Evolutionary conservation across 2,329 filamentous ascomycete genomes (phyloP), one percentile per base, ranked within the genome.

Genomic region (Samsoniella hepiali): DNA sequence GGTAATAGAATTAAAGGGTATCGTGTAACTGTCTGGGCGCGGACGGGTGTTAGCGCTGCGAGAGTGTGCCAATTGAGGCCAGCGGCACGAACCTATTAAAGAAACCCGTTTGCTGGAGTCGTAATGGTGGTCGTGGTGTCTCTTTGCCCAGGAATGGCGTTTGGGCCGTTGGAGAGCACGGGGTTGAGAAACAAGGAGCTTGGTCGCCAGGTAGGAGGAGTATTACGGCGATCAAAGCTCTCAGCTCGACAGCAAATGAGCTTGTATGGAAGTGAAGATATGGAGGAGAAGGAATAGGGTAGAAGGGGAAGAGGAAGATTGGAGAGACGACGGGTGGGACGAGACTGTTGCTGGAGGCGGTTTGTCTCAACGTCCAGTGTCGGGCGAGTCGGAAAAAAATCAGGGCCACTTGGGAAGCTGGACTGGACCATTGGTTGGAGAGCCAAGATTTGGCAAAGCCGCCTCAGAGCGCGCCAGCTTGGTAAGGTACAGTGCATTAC

Each of bases 1-100:
- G 59, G 40, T 55, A 50, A 31, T 45, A 32, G 32, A 45, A 73
- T 69, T 69, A 71, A 70, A 68, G 69, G 77, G 78, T 80, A 81
- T 82, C 75, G 75, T 74, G 70, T 70, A 72, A 73, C 71, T 69
- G 70, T 72, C 65, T 65, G 42, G 31, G 3, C n/a, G 51, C 36
- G 40, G 32, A 53, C 59, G 60, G 63, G 58, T 34, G 40, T 62
- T 34, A 57, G 58, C 27, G 15, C 11, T n/a, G 13, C 17, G 34
- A 8, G 5, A 58, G 8, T 17, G 22, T 9, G 53, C 6, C 45
- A 55, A 55, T 51, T 34, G 40, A n/a, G 13, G 11, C 9, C 2
- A 22, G 40, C 31, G 15, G 29, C 3, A 71, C 70, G 67, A 69
- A 73, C 72, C 72, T 73, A 73, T 70, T 68, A 72, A 69, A 70